A percentile compares a stretch with the other conserved stretches of the same genome.
phyloP scores from a whole-genome alignment of 257 asterid species.

The Solanum clarkiae region DNA sequence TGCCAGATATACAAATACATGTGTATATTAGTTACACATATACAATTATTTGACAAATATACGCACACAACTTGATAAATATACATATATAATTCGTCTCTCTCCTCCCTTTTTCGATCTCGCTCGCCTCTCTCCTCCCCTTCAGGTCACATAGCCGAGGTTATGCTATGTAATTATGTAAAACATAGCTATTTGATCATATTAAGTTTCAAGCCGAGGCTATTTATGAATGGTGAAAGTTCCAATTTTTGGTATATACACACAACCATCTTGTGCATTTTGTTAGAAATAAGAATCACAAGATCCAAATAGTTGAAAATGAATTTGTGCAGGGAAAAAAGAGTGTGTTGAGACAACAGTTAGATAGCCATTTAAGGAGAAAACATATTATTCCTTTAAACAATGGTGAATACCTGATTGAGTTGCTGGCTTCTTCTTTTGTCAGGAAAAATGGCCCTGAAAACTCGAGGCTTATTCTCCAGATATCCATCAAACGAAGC shows the following conservation, averaged over 20 bases:
- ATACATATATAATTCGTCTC: too few species aligned
- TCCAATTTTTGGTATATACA: neutral
- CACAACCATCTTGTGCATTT: neutral
- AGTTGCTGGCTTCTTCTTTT: slow-evolving; percentile 70
- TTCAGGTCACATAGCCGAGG: too few species aligned
- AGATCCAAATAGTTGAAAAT: neutral
- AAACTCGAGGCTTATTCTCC: slow-evolving; percentile 76
- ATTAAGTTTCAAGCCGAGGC: too few species aligned
- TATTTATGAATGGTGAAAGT: neutral
- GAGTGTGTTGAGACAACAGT: neutral
- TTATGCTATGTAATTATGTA: too few species aligned
- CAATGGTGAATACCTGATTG: slow-evolving; percentile 40
- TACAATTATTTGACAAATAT: too few species aligned
- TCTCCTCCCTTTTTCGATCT: too few species aligned
- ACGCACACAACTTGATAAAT: too few species aligned
- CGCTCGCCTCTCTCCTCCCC: too few species aligned
- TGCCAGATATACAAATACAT: too few species aligned
- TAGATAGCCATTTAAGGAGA: neutral
- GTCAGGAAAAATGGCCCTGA: slow-evolving; percentile 87
- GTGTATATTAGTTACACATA: too few species aligned
- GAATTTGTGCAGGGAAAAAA: neutral
- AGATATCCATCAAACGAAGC: slow-evolving; percentile 83
- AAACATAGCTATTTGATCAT: too few species aligned
- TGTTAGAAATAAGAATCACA: neutral
- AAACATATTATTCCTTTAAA: neutral